Base-by-base conservation (phyloP, 2,329 filamentous ascomycete genomes). In the Fonsecaea erecta region DNA sequence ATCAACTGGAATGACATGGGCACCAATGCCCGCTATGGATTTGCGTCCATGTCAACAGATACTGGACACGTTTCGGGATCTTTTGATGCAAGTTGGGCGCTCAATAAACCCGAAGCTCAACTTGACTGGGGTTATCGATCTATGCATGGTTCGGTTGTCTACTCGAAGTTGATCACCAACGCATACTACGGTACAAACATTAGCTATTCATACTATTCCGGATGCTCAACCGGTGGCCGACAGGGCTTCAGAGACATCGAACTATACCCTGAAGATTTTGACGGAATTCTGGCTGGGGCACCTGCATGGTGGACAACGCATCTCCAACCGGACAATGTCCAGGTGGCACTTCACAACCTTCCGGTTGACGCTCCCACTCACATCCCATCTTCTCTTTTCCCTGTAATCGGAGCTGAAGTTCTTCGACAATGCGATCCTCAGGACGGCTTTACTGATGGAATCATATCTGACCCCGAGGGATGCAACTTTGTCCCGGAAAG, bases 151-250 rank as follows among this genome's bases (percentile, higher is more conserved):
- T 69, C 76, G 66, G 71, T 75, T 2, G n/a, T 73, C 3, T 70
- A 80, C 52, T 66, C 63, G 11, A 68, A 70, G 43, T 21, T 54
- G 9, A 48, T 68, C 24, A 62, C 54, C 11, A 28, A 28, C 11
- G 28, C 21, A 12, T 70, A 53, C 58, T 70, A 70, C 56, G 58
- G 58, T 9, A 18, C 21, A 5, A 30, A 37, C 14, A 48, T 53
- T 11, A 28, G n/a, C 7, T 62, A 62, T 48, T 65, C 63, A 6
- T 88, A 88, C 74, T 88, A 82, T 66, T 71, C 82, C 1, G 86
- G 86, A 4, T 88, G 86, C 71, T 87, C 85, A 0, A 83, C 84
- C 0, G 86, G 87, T 5, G 86, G 86, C 0, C 78, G 86, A 0
- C 84, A 88, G 75, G 86, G 84, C 2, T 75, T 86, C 51, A 84